These are phyloP conservation scores for Hyphopichia khmerensis DNA, from an alignment of 1,139 yeast species.

Conservation along the genomic window DNA sequence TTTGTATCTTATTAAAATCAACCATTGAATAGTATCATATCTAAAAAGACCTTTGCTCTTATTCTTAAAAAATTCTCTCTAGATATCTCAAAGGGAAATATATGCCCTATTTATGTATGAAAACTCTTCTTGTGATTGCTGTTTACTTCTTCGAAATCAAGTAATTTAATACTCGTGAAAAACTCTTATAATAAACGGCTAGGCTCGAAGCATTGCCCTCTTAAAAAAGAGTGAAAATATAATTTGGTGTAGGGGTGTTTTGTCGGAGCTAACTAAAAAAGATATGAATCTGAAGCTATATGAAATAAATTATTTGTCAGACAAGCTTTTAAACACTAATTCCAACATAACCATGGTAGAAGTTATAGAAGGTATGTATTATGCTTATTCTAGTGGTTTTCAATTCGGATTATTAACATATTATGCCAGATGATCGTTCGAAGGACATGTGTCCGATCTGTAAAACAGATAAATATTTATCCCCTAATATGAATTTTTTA, in stretches of 20 bases:
- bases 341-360: not conserved
- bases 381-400: not conserved
- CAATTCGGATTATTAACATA: not conserved
- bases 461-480: constrained; percentile 88
- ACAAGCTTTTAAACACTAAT: not conserved
- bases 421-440: constrained; percentile 31
- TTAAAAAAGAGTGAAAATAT: too few species aligned
- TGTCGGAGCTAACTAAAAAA: too few species aligned
- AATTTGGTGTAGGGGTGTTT: too few species aligned
- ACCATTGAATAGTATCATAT: not conserved
- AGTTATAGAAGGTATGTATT: constrained; percentile 4
- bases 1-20: not conserved
- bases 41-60: not conserved
- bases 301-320: not conserved
- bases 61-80: too few species aligned
- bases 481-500: constrained; percentile 89
- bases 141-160: not conserved
- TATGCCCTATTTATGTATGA: not conserved
- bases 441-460: constrained; percentile 97
- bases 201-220: too few species aligned
- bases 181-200: too few species aligned
- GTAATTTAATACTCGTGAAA: too few species aligned
- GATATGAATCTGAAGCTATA: not conserved
- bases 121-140: not conserved
- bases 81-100: too few species aligned